phyloP scores from a whole-genome alignment of 1,284 basidiomycete species.

The Ustilago esculenta region DNA sequence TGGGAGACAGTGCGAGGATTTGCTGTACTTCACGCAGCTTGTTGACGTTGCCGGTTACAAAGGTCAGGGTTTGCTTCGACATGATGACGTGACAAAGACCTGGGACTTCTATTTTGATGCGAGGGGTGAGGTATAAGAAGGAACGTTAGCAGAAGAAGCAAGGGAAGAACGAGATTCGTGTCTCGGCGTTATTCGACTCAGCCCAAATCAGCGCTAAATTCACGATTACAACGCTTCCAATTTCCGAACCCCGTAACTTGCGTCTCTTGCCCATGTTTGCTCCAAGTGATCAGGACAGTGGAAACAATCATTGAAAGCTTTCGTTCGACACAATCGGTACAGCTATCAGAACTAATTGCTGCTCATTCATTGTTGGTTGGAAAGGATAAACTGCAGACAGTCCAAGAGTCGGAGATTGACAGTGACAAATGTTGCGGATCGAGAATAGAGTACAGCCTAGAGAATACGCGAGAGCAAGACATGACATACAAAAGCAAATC shows the following conservation, averaged over 20 bases:
- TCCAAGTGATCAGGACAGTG: too few species aligned
- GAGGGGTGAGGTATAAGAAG: neutral
- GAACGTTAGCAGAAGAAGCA: neutral
- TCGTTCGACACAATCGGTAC: too few species aligned
- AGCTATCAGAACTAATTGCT: too few species aligned
- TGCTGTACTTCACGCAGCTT: conserved; percentile 88
- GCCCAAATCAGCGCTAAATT: conserved; percentile 8
- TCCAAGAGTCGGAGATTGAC: too few species aligned
- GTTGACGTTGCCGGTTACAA: conserved; percentile 93
- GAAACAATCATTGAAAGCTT: too few species aligned
- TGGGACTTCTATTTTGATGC: neutral
- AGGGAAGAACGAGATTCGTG: neutral
- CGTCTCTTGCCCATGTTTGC: too few species aligned
- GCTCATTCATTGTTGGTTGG: too few species aligned
- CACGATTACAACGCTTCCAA: neutral
- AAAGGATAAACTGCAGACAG: too few species aligned
- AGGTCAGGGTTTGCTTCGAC: conserved; percentile 68
- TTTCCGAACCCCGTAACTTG: neutral
- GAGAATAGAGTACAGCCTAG: conserved; percentile 1
- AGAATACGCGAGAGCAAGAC: neutral
- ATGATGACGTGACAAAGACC: neutral
- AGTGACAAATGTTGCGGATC: neutral
- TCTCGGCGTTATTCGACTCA: conserved; percentile 27
- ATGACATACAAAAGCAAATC: conserved; percentile 6
- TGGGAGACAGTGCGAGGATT: conserved; percentile 69